These are phyloP conservation scores for Fusarium lyarnte DNA, from an alignment of 2,329 filamentous ascomycete genomes.

Conservation along the genomic window DNA sequence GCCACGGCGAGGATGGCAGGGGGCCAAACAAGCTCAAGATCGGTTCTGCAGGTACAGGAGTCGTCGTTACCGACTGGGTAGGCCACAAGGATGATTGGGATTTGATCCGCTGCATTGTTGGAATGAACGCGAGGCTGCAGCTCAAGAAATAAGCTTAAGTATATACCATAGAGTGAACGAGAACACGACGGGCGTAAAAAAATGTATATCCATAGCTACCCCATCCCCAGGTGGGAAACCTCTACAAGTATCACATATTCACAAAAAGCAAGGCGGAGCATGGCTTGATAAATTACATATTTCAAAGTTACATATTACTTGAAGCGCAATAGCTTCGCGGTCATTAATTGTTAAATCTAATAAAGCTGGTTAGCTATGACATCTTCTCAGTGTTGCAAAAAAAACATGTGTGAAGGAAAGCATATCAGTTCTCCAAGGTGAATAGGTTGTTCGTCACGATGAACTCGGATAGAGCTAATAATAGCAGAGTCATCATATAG, in stretches of 20 bases:
- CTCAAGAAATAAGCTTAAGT: slow-evolving; percentile 51
- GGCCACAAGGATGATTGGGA: slow-evolving; percentile 91
- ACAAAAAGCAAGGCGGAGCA: neutral
- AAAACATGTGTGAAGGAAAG: slow-evolving; percentile 8
- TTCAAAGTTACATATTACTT: neutral
- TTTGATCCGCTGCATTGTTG: slow-evolving; percentile 84
- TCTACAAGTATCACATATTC: neutral
- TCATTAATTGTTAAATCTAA: neutral
- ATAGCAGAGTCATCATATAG: slow-evolving; percentile 61
- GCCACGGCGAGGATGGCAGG: slow-evolving; percentile 63
- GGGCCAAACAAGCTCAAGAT: slow-evolving; percentile 61
- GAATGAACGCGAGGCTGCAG: slow-evolving; percentile 82
- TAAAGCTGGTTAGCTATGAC: slow-evolving; percentile 15
- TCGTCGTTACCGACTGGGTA: slow-evolving; percentile 95
- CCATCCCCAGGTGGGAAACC: neutral
- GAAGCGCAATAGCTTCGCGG: neutral
- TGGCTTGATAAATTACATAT: neutral
- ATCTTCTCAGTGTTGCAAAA: neutral
- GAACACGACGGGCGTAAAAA: neutral
- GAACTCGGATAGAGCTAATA: slow-evolving; percentile 60
- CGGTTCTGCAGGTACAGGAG: slow-evolving; percentile 81
- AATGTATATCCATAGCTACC: neutral
- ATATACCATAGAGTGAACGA: neutral
- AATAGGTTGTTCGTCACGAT: slow-evolving; percentile 64
- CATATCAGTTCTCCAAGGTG: slow-evolving; percentile 71